These are phyloP conservation scores for Hortaea sp. DNA, from an alignment of 2,329 filamentous ascomycete genomes.

Conservation along the genomic window DNA sequence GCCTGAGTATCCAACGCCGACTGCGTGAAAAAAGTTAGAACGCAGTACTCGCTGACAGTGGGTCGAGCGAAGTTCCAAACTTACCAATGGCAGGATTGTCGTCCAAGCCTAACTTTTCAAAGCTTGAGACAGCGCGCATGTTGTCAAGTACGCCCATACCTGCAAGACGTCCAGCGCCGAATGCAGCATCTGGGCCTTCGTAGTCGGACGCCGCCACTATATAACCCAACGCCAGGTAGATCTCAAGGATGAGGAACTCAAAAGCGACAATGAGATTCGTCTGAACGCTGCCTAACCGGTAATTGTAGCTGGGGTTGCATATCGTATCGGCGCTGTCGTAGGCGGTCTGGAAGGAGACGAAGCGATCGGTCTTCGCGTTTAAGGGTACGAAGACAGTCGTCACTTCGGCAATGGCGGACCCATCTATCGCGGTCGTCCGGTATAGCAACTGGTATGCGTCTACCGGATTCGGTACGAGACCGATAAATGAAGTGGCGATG, in stretches of 20 bases:
- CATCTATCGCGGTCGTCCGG: slow-evolving; percentile 16
- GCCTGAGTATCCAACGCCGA: slow-evolving; percentile 47
- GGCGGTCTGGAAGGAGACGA: slow-evolving; percentile 21
- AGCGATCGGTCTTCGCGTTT: slow-evolving; percentile 13
- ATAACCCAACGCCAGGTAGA: slow-evolving; percentile 11
- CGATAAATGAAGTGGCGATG: slow-evolving; percentile 13
- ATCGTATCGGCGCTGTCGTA: slow-evolving; percentile 28
- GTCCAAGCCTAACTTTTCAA: slow-evolving; percentile 16
- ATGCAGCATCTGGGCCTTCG: slow-evolving; percentile 24
- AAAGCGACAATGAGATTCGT: slow-evolving; percentile 11
- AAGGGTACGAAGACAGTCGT: slow-evolving; percentile 19
- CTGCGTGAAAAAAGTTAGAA: slow-evolving; percentile 13
- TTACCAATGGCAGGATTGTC: slow-evolving; percentile 9
- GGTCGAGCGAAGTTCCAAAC: too few relatives aligned
- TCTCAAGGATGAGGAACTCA: slow-evolving; percentile 1
- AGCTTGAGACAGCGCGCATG: slow-evolving; percentile 31
- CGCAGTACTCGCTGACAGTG: too few relatives aligned
- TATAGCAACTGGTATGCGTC: slow-evolving; percentile 18
- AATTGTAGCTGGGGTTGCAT: slow-evolving; percentile 31
- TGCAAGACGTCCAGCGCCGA: slow-evolving; percentile 26
- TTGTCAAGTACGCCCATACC: slow-evolving; percentile 35
- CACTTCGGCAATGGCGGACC: slow-evolving; percentile 16
- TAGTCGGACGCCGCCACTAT: slow-evolving; percentile 33
- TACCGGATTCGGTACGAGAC: slow-evolving; percentile 14
- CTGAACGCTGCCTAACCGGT: slow-evolving; percentile 14